Conservation (phyloP, 2,329 filamentous ascomycete genomes). For the Alternaria ethzedia region DNA sequence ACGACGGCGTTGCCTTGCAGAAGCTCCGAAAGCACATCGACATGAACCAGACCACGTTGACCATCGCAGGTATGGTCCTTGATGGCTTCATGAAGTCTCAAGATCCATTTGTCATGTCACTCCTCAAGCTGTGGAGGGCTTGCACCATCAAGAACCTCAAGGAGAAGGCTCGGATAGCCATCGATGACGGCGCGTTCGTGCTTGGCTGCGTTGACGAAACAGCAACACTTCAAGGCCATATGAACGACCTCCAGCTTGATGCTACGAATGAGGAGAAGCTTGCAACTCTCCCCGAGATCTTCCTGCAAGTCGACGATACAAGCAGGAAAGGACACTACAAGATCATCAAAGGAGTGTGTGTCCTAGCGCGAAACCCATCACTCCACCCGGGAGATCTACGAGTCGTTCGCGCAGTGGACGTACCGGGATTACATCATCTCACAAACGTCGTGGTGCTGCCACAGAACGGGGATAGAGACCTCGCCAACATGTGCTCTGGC, state of each 20-base stretch:
- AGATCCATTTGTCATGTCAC: constrained; percentile 83
- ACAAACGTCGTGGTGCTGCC: constrained; percentile 89
- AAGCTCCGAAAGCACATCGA: constrained; percentile 80
- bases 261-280: constrained; percentile 53
- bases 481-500: constrained; percentile 94
- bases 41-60: constrained; percentile 79
- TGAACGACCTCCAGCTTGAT: constrained; percentile 55
- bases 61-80: constrained; percentile 75
- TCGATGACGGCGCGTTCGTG: constrained; percentile 84
- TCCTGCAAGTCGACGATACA: constrained; percentile 76
- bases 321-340: constrained; percentile 62
- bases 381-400: constrained; percentile 92
- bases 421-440: constrained; percentile 74
- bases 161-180: constrained; percentile 84
- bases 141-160: constrained; percentile 92
- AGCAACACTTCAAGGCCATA: constrained; percentile 74
- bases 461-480: constrained; percentile 78
- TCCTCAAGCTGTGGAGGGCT: constrained; percentile 83
- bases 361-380: constrained; percentile 90
- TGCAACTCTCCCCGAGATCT: constrained; percentile 76
- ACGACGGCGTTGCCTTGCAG: constrained; percentile 67
- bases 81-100: constrained; percentile 76
- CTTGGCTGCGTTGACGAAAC: constrained; percentile 91
- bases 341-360: constrained; percentile 76
- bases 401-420: constrained; percentile 82